Evolutionary conservation across 805 yeast genomes (phyloP), one percentile per base, ranked within the genome.

Genomic region (Jamesozyma gamospora): DNA sequence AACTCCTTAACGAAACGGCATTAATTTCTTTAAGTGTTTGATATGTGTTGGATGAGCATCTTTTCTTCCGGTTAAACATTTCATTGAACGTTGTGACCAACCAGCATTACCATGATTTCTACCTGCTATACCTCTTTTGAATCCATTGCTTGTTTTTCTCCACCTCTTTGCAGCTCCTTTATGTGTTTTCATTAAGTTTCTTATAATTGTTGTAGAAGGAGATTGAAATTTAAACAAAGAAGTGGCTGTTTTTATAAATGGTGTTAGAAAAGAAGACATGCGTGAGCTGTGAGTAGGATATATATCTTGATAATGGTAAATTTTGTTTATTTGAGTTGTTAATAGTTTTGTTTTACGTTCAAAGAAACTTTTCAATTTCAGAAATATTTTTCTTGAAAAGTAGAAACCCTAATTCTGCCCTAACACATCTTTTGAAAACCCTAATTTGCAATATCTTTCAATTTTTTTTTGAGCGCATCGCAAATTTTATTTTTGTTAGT

Each of bases 31-130:
- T 46, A 80, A 55, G 55, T 76, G 79, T 52, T 73, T 74, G 36
- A 74, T 65, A 53, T 81, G 86, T 18, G 69, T 64, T 18, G 68
- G 65, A 34, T 73, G 69, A 30, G 77, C 84, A 49, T 63, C 56
- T 7, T 70, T 74, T 49, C 70, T 80, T 25, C 76, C 81, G 48
- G 77, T 73, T 61, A 81, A 68, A 51, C 70, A 71, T 44, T 74
- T 66, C 53, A 82, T 63, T 19, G 73, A 68, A 37, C 78, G 70
- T 31, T 74, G 65, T 26, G 87, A 72, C 81, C 92, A 88, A 17
- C 95, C 88, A 1, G 87, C 84, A 55, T 88, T 88, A 37, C 96
- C 96, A 59, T 88, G 96, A 49, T 83, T 82, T 66, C 95, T 75
- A 10, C 95, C 94, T 16, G 94, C 82, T 51, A 77, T 75, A 46